Evolutionary conservation across 1,139 yeast species (phyloP), one percentile per base, ranked within the genome.

Genomic region (Taphrina confusa): DNA sequence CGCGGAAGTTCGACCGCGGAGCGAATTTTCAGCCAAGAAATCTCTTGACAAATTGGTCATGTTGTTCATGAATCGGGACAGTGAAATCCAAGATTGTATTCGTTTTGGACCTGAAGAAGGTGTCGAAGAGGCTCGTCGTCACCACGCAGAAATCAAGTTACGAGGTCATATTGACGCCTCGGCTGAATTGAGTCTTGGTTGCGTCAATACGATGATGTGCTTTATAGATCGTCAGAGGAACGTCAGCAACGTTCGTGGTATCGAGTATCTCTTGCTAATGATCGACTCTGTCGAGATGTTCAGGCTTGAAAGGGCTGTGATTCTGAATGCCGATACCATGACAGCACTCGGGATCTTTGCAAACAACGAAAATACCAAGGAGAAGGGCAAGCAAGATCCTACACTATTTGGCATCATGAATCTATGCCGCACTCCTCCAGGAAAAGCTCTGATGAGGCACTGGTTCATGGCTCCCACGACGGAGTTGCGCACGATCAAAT

Each of bases 391-490:
- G 62, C 50, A 60, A n/a, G 57, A 61, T 6, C 60, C 66, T 18
- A 62, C 66, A 22, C 46, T 67, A 8, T 67, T 66, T 56, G 66
- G 68, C 18, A 60, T 68, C 6, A 14, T 68, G 40, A 65, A 67
- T 51, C 65, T 66, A 22, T 71, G 75, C 0, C 68, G 68, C 4
- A 68, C 78, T 0, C 66, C 66, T 2, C 64, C 70, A 11, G 76
- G 79, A 0, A 67, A 67, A 33, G 63, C 65, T 14, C 59, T 75
- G 2, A 62, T 77, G 36, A 68, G 66, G 37, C 66, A 68, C 4
- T 75, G 77, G 76, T 63, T 77, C 14, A 57, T 70, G 16, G 70
- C 72, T 37, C 80, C 80, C 0, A 64, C 74, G 2, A 65, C 68
- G 1, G 65, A 73, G 28, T 54, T 67, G 1, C 57, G 61, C 0